phyloP scores from a whole-genome alignment of 495 filamentous ascomycete species.

The Aspergillus avenaceus region DNA sequence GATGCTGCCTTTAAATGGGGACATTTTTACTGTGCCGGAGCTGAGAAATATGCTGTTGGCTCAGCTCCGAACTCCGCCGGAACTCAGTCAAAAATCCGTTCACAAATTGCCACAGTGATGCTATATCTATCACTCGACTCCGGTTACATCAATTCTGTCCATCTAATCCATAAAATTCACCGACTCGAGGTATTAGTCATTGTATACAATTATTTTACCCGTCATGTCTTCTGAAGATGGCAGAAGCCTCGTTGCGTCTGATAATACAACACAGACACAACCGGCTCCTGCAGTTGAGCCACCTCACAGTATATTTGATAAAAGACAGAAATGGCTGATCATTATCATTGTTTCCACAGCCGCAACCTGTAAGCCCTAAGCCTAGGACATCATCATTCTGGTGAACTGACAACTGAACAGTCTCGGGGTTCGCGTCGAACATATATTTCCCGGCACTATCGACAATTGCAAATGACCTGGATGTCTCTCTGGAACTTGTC shows the following conservation, averaged over 20 bases:
- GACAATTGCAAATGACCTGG: constrained; percentile 39
- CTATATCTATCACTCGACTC: no score
- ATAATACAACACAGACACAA: neutral
- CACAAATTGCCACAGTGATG: no score
- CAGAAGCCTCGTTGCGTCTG: neutral
- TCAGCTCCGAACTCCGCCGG: neutral
- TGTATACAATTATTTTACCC: no score
- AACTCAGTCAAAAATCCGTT: no score
- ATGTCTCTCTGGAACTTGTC: constrained; percentile 40
- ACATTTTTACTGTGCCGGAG: no score
- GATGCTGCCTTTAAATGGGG: no score
- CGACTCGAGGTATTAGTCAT: no score
- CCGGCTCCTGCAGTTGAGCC: constrained; percentile 4
- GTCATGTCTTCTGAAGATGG: neutral
- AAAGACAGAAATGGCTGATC: constrained; percentile 43
- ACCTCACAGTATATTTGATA: constrained; percentile 46
- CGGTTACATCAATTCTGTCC: no score
- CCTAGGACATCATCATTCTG: neutral
- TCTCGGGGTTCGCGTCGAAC: constrained; percentile 52
- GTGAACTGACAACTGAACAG: constrained; percentile 19
- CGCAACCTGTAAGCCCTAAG: constrained; percentile 36
- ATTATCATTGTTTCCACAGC: constrained; percentile 43
- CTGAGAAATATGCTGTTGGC: neutral
- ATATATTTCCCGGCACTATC: constrained; percentile 51
- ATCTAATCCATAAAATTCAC: no score